Percentiles rank a stretch among this genome's conserved stretches.
Conservation (phyloP, 2,329 filamentous ascomycete species). For the Monilinia fructicola region DNA sequence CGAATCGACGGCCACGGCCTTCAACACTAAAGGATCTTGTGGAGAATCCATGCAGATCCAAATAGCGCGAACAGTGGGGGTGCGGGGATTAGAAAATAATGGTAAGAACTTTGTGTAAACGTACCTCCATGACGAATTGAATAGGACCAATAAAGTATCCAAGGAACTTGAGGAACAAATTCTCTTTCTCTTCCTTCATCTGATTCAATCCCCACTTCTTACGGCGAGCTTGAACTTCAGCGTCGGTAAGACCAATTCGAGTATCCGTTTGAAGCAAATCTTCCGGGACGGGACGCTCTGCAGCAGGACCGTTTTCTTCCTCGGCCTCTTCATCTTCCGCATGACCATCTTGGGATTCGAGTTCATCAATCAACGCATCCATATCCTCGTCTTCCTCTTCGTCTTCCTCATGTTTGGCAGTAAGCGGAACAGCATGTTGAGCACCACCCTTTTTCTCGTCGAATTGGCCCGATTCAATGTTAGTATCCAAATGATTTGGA, state of each 20-base stretch:
- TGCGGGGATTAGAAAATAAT: conserved; percentile 19
- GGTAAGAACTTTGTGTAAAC: conserved; percentile 37
- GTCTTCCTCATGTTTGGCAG: conserved; percentile 46
- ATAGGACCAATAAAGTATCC: conserved; percentile 85
- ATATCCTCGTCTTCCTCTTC: conserved; percentile 82
- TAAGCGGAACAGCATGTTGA: conserved; percentile 31
- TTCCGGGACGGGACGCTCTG: conserved; percentile 65
- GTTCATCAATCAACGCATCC: conserved; percentile 81
- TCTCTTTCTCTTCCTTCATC: conserved; percentile 91
- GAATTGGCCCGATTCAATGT: conserved; percentile 64
- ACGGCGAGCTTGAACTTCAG: conserved; percentile 62
- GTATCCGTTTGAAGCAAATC: conserved; percentile 77
- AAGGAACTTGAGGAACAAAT: conserved; percentile 77
- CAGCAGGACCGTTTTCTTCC: conserved; percentile 49
- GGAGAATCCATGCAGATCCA: conserved; percentile 19
- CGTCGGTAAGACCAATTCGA: conserved; percentile 67
- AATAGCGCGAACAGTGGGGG: conserved; percentile 8
- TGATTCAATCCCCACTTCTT: conserved; percentile 81
- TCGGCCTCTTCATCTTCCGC: conserved; percentile 63
- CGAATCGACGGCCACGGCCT: conserved; percentile 1
- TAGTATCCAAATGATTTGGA: conserved; percentile 52
- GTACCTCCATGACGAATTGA: conserved; percentile 90
- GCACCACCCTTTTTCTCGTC: conserved; percentile 54
- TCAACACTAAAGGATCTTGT: conserved; percentile 2
- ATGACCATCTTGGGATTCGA: conserved; percentile 76